Conservation (phyloP, 2,329 filamentous ascomycete genomes). For the Fusarium lyarnte region DNA sequence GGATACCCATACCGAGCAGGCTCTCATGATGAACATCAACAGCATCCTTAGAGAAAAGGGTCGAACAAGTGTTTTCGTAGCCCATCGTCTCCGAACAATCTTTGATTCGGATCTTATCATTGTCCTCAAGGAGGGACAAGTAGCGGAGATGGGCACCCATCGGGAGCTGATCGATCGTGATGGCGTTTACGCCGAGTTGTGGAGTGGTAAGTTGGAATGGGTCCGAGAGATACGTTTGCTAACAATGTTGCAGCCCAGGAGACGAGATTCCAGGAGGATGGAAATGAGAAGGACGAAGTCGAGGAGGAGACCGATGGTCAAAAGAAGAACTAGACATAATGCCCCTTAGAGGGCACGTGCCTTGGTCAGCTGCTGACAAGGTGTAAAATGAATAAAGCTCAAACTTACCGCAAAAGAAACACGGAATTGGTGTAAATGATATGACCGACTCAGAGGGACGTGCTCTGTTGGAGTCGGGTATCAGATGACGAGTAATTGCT, state of each 20-base stretch:
- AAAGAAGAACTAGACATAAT: conserved; percentile 15
- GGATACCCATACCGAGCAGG: conserved; percentile 93
- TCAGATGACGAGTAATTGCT: not conserved
- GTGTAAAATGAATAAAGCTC: conserved; percentile 23
- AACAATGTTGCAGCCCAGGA: conserved; percentile 64
- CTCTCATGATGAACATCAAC: conserved; percentile 91
- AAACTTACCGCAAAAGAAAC: not conserved
- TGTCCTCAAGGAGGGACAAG: conserved; percentile 82
- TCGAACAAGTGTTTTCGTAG: conserved; percentile 93
- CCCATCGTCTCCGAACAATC: conserved; percentile 90
- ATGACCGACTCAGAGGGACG: not conserved
- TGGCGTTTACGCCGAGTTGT: conserved; percentile 88
- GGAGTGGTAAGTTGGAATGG: conserved; percentile 74
- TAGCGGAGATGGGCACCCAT: conserved; percentile 92
- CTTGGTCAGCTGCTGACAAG: not conserved
- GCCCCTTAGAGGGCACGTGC: not conserved
- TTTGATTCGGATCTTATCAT: conserved; percentile 94
- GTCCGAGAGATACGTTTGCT: not conserved
- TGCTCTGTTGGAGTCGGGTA: not conserved
- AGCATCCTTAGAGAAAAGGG: conserved; percentile 87
- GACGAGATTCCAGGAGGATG: conserved; percentile 63
- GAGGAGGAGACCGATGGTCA: conserved; percentile 33
- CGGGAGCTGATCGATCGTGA: conserved; percentile 80
- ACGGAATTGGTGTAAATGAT: not conserved
- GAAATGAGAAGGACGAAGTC: conserved; percentile 52